Base-by-base conservation (phyloP, 495 filamentous ascomycete species). In the Cercophora sp. region DNA sequence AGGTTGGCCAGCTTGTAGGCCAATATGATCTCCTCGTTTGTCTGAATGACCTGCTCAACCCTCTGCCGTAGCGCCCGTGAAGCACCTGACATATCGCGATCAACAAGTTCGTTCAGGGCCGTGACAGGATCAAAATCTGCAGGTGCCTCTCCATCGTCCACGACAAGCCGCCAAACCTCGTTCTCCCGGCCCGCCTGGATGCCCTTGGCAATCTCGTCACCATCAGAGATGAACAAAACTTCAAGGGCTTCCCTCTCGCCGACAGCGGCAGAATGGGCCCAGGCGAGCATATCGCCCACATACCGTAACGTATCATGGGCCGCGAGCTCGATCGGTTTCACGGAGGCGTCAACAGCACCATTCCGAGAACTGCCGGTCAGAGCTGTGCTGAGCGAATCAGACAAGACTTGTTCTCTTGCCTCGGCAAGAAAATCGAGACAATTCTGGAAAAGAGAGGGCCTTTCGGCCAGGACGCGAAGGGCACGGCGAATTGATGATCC, bases 271-370 rank as follows among this genome's bases (percentile, higher is more conserved):
- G 94, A 96, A 63, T 99, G 93, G 2, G 85, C 83, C 93, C 93
- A 99, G 5, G 93, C 93, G 13, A 97, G 79, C 92, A 99, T 97
- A 64, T 99, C 93, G 18, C 93, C 91, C 16, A 95, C 84, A 62
- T 97, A 99, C 27, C 93, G 79, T 11, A 99, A 71, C 10, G 89
- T 86, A 62, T 99, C 93, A 61, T 96, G 91, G 9, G 93, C 90
- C 26, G 84, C 87, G 39, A 96, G 79, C 64, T 99, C 94, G 57
- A 99, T 99, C 0, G 94, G 91, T 55, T 97, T 96, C 20, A 87
- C 79, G 4, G 79, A 78, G 8, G 64, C 51, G 37, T 76, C 71
- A 39, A 74, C 71, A 13, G 59, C 59, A 0, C 75, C 74, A 8
- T 66, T 67, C 20, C 65, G 51, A 5, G 74, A 70, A 1, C 79